Percentiles rank a stretch among this genome's conserved stretches.
Conservation (phyloP, 305 asterid genomes). For the Fraxinus paxiana region DNA sequence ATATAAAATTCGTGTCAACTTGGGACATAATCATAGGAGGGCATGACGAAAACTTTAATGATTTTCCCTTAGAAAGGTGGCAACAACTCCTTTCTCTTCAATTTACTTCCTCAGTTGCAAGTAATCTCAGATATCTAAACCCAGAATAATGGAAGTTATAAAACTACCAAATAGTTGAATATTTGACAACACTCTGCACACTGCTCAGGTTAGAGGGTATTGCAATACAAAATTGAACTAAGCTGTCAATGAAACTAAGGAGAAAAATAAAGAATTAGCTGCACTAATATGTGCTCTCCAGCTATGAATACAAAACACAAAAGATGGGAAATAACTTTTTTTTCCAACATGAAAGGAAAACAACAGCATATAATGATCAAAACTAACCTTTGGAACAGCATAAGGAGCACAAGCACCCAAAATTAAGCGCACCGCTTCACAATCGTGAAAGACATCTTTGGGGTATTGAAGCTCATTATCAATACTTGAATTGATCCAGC, state of each 20-base stretch:
- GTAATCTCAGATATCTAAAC: not conserved
- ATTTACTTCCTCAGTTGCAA: not conserved
- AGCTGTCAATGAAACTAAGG: not conserved
- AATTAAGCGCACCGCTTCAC: constrained; percentile 64
- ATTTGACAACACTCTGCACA: not conserved
- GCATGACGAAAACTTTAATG: not conserved
- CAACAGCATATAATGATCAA: not conserved
- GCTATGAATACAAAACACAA: constrained; percentile 17
- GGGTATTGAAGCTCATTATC: constrained; percentile 57
- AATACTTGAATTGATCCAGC: constrained; percentile 65
- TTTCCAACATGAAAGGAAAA: constrained; percentile 1
- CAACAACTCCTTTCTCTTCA: not conserved
- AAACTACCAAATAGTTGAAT: not conserved
- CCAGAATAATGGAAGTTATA: not conserved
- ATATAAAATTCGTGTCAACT: not conserved
- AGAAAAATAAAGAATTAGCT: not conserved
- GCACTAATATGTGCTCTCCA: not conserved
- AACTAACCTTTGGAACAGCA: constrained; percentile 65
- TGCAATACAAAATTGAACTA: not conserved
- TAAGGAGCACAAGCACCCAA: constrained; percentile 70
- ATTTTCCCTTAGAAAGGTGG: not conserved
- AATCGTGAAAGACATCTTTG: constrained; percentile 74
- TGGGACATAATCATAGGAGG: not conserved
- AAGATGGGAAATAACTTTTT: constrained; percentile 1
- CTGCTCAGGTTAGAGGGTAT: not conserved